These are phyloP conservation scores for Ampelocalamus luodianensis DNA, from an alignment of 176 grass and related monocot genomes.

Conservation along the genomic window DNA sequence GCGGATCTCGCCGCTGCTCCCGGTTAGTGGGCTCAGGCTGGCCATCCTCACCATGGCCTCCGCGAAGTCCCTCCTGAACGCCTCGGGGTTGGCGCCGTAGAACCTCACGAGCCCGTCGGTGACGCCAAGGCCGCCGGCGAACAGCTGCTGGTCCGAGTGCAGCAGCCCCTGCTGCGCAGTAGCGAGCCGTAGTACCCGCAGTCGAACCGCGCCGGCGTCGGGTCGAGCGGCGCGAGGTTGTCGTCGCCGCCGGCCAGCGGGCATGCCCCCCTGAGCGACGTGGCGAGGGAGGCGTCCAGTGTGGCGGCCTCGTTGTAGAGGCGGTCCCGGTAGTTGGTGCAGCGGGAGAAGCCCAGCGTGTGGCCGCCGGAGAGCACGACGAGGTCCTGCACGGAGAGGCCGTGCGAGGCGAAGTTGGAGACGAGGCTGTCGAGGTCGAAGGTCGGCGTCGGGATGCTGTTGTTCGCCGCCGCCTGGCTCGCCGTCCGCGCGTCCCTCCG, in stretches of 20 bases:
- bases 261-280: slow-evolving; percentile 49
- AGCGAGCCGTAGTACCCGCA: slow-evolving; percentile 57
- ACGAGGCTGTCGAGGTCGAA: slow-evolving; percentile 51
- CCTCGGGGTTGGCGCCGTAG: slow-evolving; percentile 54
- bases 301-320: slow-evolving; percentile 77
- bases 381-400: slow-evolving; percentile 64
- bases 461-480: slow-evolving; percentile 73
- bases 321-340: slow-evolving; percentile 61
- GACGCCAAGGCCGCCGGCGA: slow-evolving; percentile 56
- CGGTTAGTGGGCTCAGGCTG: slow-evolving; percentile 60
- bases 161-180: slow-evolving; percentile 53
- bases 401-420: slow-evolving; percentile 67
- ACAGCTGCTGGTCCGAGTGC: slow-evolving; percentile 86
- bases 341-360: slow-evolving; percentile 78
- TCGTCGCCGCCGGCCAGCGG: slow-evolving; percentile 50
- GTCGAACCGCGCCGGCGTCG: slow-evolving; percentile 61
- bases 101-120: slow-evolving; percentile 62
- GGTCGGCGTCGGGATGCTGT: slow-evolving; percentile 63
- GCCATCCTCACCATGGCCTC: slow-evolving; percentile 77
- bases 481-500: slow-evolving; percentile 62
- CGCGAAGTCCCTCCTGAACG: slow-evolving; percentile 77
- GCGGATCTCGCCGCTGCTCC: slow-evolving; percentile 65
- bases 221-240: slow-evolving; percentile 66
- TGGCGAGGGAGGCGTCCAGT: slow-evolving; percentile 54
- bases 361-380: slow-evolving; percentile 73